Percentiles rank a stretch among this genome's conserved stretches.
These are phyloP conservation scores for Xylariaceae sp. DNA, from an alignment of 2,329 filamentous ascomycete genomes.

Conservation along the genomic window DNA sequence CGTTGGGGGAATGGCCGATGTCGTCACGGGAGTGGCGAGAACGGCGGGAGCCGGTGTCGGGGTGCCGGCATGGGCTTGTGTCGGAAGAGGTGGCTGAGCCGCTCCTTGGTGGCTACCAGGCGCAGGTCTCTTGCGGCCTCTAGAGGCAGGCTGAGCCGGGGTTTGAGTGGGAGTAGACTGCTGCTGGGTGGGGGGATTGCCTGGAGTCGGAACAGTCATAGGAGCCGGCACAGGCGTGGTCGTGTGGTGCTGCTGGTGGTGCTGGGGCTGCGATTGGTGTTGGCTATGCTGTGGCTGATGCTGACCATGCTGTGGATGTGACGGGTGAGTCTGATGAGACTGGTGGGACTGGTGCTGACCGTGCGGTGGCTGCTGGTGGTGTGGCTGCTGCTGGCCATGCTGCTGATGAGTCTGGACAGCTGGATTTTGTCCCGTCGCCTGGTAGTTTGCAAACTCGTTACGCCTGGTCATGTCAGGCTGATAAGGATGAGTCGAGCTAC, in stretches of 20 bases:
- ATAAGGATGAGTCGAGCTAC: slow-evolving; percentile 43
- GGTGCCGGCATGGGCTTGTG: slow-evolving; percentile 21
- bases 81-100: slow-evolving; percentile 16
- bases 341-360: slow-evolving; percentile 33
- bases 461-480: slow-evolving; percentile 47
- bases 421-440: slow-evolving; percentile 25
- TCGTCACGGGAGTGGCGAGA: slow-evolving; percentile 31
- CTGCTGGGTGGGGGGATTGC: slow-evolving; percentile 29
- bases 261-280: slow-evolving; percentile 33
- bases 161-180: slow-evolving; percentile 33
- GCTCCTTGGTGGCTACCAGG: slow-evolving; percentile 24
- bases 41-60: slow-evolving; percentile 26
- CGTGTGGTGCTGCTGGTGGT: slow-evolving; percentile 32
- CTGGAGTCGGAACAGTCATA: slow-evolving; percentile 32
- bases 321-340: slow-evolving; percentile 27
- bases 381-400: slow-evolving; percentile 27
- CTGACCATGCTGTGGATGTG: slow-evolving; percentile 28
- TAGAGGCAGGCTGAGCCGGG: slow-evolving; percentile 29
- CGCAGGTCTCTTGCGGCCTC: slow-evolving; percentile 32
- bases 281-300: slow-evolving; percentile 34
- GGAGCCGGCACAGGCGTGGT: slow-evolving; percentile 33
- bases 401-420: slow-evolving; percentile 33
- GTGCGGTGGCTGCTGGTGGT: slow-evolving; percentile 33
- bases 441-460: slow-evolving; percentile 36
- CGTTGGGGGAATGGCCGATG: slow-evolving; percentile 28